Evolutionary conservation across 352 stramenopile species (phyloP).

Genomic region (Hyaloperonospora arabidopsidis): DNA sequence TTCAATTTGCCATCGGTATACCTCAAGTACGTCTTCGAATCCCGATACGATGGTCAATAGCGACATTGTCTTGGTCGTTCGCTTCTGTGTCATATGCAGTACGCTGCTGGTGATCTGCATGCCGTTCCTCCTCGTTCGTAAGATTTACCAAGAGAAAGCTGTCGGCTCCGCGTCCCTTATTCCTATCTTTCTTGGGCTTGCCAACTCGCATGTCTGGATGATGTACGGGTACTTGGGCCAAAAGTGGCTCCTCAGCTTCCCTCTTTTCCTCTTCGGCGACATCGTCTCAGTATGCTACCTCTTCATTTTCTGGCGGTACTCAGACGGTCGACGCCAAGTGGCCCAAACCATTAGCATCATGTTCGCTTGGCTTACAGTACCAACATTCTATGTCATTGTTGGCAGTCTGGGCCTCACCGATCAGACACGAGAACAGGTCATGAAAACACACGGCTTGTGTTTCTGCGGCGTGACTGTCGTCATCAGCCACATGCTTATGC

Average conservation of each 20-base stretch:
- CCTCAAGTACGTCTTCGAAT: no score
- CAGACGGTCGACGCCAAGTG: slow-evolving; percentile 14
- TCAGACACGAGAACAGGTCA: slow-evolving; percentile 21
- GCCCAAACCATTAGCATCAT: slow-evolving; percentile 12
- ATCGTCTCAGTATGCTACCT: slow-evolving; percentile 25
- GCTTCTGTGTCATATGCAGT: slow-evolving; percentile 22
- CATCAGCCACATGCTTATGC: slow-evolving; percentile 33
- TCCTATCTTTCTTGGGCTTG: slow-evolving; percentile 22
- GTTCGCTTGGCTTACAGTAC: slow-evolving; percentile 17
- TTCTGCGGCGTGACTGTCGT: slow-evolving; percentile 30
- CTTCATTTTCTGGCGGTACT: slow-evolving; percentile 26
- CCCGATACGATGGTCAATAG: no score
- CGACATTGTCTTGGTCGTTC: no score
- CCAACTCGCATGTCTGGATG: slow-evolving; percentile 30
- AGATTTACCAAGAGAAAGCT: slow-evolving; percentile 19
- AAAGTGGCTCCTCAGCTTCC: slow-evolving; percentile 33
- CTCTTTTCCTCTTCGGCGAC: slow-evolving; percentile 33
- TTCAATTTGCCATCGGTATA: no score
- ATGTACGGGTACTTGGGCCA: slow-evolving; percentile 24
- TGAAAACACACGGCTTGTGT: slow-evolving; percentile 26
- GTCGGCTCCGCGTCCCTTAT: slow-evolving; percentile 19
- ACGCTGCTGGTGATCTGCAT: slow-evolving; percentile 27
- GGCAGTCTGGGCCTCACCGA: slow-evolving; percentile 20
- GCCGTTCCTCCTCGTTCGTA: slow-evolving; percentile 23
- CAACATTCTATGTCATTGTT: slow-evolving; percentile 24